Evolutionary conservation across 495 filamentous ascomycete genomes (phyloP).

Genomic region (Talaromyces thailandensis): DNA sequence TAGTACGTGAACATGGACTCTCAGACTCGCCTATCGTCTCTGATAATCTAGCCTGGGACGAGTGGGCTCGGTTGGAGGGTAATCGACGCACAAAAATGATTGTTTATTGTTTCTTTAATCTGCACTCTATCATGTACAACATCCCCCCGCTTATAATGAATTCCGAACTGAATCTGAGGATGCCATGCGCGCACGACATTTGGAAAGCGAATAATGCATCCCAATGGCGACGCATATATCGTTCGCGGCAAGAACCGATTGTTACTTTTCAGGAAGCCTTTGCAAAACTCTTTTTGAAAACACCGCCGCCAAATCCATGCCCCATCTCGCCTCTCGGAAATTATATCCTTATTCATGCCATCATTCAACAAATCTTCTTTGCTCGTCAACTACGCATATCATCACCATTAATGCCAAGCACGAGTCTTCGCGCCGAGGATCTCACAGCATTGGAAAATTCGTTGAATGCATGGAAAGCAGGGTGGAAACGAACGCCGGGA

Average conservation of each 20-base stretch:
- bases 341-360: conserved; percentile 44
- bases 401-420: conserved; percentile 31
- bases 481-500: conserved; percentile 45
- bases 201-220: conserved; percentile 39
- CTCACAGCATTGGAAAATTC: conserved; percentile 32
- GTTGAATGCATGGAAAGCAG: conserved; percentile 40
- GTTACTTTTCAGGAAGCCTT: conserved; percentile 42
- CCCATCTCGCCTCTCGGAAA: conserved; percentile 45
- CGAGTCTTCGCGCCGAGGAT: conserved; percentile 37
- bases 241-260: conserved; percentile 25
- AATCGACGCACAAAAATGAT: conserved; percentile 42
- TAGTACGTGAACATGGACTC: conserved; percentile 40
- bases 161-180: conserved; percentile 38
- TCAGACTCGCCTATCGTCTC: conserved; percentile 22
- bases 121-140: conserved; percentile 47
- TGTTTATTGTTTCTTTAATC: conserved; percentile 47
- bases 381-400: conserved; percentile 39
- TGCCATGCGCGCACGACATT: conserved; percentile 41
- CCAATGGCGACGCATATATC: conserved; percentile 36
- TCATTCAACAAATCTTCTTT: conserved; percentile 47
- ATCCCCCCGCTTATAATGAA: conserved; percentile 44
- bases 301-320: conserved; percentile 33
- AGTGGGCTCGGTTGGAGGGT: conserved; percentile 41
- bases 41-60: conserved; percentile 37
- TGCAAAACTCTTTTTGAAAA: conserved; percentile 34